A percentile compares a stretch with the other conserved stretches of the same genome.
phyloP scores from a whole-genome alignment of 441 rosid species.

The Melastoma candidum region DNA sequence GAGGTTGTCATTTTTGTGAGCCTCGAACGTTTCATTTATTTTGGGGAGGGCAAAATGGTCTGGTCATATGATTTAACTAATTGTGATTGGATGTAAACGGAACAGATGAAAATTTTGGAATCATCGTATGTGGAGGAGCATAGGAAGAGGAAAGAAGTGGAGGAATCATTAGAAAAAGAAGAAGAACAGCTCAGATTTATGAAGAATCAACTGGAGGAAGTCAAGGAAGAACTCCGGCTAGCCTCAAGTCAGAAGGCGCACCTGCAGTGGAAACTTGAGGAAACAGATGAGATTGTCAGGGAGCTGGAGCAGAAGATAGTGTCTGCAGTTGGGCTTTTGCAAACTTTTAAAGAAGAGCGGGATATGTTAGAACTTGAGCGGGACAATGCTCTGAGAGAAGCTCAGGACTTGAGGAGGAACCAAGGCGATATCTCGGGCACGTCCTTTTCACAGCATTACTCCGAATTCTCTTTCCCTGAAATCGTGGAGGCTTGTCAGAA shows the following conservation, averaged over 20 bases:
- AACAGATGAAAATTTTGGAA: constrained; percentile 9
- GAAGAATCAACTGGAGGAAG: constrained; percentile 3
- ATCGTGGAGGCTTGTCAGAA: constrained; percentile 62
- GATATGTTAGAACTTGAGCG: constrained; percentile 64
- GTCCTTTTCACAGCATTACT: constrained; percentile 43
- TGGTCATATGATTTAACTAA: constrained; percentile 1
- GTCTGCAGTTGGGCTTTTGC: constrained; percentile 72
- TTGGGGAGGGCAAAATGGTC: background rate
- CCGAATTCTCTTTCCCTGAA: constrained; percentile 68
- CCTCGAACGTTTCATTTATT: background rate
- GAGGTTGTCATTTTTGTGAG: background rate
- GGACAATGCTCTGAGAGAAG: constrained; percentile 80
- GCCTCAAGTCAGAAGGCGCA: constrained; percentile 6
- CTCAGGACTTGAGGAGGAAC: constrained; percentile 62
- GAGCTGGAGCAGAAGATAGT: constrained; percentile 78
- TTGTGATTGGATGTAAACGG: background rate
- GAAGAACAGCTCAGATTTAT: background rate
- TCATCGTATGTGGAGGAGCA: constrained; percentile 7
- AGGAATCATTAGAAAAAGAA: constrained; percentile 1
- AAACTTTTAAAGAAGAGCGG: constrained; percentile 54
- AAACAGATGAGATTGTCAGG: constrained; percentile 40
- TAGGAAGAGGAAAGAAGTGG: constrained; percentile 5
- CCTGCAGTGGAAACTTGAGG: constrained; percentile 52
- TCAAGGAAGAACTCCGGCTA: constrained; percentile 5
- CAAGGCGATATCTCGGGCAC: constrained; percentile 46